Base-by-base conservation (phyloP, 305 asterid genomes). In the Caryopteris hybrid region DNA sequence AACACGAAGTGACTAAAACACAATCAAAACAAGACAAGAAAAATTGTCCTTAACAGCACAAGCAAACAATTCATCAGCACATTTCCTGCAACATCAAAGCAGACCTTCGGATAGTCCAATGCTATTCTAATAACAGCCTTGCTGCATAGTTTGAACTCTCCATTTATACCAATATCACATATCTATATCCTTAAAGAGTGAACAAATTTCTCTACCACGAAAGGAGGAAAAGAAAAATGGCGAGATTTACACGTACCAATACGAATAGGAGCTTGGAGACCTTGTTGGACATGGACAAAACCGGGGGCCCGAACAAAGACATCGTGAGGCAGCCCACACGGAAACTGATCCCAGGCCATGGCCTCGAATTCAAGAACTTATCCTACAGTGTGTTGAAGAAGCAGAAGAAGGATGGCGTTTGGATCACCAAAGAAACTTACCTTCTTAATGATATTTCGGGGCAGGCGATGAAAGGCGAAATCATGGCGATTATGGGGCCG, bases 401-500 rank as follows among this genome's bases (percentile, higher is more conserved):
- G 69, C 80, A 27, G 66, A 87, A 91, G 80, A 89, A 89, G 70
- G 96, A 89, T 45, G 96, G 89, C 3, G 90, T 71, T 6, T 82
- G 90, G 95, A 79, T 89, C 34, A 82, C 74, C 3, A 91, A 87
- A 80, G 96, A 91, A 59, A 86, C 83, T 51, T 84, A 81, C 21
- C 91, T 91, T 47, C 86, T 91, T 10, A 81, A 91, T 59, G 92
- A 89, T 64, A 87, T 91, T 61, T 89, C 97, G 0, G 96, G 96
- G 6, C 96, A 89, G 75, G 96, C 96, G 0, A 66, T 85, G 78
- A 75, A 86, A 52, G 97, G 96, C 11, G 93, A 89, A 63, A 70
- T 91, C 60, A 76, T 89, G 92, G 97, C 96, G 57, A 91, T 91
- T 63, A 83, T 91, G 84, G 97, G 97, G 20, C 97, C 96, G 5